Evolutionary conservation across 192 early-diverging fungal genomes (phyloP).

Genomic region (Thoreauomyces humboldtii): DNA sequence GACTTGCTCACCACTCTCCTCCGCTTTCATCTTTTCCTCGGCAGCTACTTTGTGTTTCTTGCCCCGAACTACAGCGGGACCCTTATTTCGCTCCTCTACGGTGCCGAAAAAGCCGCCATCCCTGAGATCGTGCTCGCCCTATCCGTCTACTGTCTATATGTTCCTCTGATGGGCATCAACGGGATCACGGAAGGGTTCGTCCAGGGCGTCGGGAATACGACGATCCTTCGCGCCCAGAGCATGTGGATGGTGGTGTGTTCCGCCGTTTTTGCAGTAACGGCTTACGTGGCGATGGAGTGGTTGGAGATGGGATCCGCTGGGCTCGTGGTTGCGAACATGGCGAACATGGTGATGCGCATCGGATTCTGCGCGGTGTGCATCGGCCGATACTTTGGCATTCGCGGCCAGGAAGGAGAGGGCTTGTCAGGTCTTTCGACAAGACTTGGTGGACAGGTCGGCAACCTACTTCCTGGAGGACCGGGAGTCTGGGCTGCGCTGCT

Average conservation of each 20-base stretch:
- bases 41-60: slow-evolving; percentile 72
- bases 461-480: background rate
- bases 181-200: slow-evolving; percentile 94
- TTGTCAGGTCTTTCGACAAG: background rate
- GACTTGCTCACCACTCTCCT: slow-evolving; percentile 35
- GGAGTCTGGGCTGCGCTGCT: slow-evolving; percentile 41
- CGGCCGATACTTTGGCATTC: slow-evolving; percentile 48
- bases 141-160: slow-evolving; percentile 80
- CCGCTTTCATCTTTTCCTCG: slow-evolving; percentile 69
- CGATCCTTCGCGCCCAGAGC: slow-evolving; percentile 60
- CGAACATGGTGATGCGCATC: slow-evolving; percentile 80
- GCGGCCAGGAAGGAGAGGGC: slow-evolving; percentile 5
- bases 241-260: slow-evolving; percentile 77
- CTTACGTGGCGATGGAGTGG: slow-evolving; percentile 44
- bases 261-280: slow-evolving; percentile 59
- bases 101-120: slow-evolving; percentile 31
- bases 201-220: slow-evolving; percentile 74
- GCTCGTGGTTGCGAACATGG: slow-evolving; percentile 80
- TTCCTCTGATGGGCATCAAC: slow-evolving; percentile 93
- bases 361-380: slow-evolving; percentile 63
- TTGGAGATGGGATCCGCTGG: slow-evolving; percentile 66
- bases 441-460: background rate
- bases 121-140: slow-evolving; percentile 55
- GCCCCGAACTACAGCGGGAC: slow-evolving; percentile 78
- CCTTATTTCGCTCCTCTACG: slow-evolving; percentile 64